Evolutionary conservation across 2,329 filamentous ascomycete genomes (phyloP), one percentile per base, ranked within the genome.

Genomic region (Rutstroemia sp.): DNA sequence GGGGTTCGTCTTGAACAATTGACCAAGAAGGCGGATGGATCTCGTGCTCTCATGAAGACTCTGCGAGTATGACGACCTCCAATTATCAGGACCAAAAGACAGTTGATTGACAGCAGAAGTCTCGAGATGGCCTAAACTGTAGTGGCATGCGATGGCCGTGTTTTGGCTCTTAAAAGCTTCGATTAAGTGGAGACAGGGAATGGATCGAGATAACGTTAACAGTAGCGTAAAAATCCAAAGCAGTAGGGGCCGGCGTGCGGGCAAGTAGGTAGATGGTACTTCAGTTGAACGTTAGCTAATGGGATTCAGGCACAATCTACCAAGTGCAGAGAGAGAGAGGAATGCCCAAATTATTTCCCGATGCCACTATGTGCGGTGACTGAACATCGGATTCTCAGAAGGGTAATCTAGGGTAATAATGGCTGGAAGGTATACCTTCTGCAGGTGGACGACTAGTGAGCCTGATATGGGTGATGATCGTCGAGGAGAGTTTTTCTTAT

Each of bases 271-370:
- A 49, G 25, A 48, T 23, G 45, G 48, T 50, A 49, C 52, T 54
- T 54, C 23, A 42, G 45, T 49, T 54, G 23, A 17, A 34, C 12
- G 37, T 50, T 50, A 54, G 52, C 52, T 25, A 54, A 54, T 3
- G 5, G 23, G 27, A 50, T 42, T 50, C 37, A 49, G 9, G 46
- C 37, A 39, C 19, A 23, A 23, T n/a, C 37, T 50, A 34, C 10
- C 21, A 34, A 17, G 49, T 39, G 17, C 14, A 12, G 17, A 21
- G 23, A 47, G 23, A 47, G 12, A 27, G 17, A 14, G 38, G 23
- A 23, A 23, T 23, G 23, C 23, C 21, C 48, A 27, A 14, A 41
- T 39, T 30, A 42, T 54, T 41, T 47, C 38, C 27, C 23, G 52
- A 30, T 44, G n/a, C 37, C 52, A 41, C 19, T 30, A 54, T 54